These are phyloP conservation scores for Brassica carinata DNA, from an alignment of 345 rosid species.

Conservation along the genomic window DNA sequence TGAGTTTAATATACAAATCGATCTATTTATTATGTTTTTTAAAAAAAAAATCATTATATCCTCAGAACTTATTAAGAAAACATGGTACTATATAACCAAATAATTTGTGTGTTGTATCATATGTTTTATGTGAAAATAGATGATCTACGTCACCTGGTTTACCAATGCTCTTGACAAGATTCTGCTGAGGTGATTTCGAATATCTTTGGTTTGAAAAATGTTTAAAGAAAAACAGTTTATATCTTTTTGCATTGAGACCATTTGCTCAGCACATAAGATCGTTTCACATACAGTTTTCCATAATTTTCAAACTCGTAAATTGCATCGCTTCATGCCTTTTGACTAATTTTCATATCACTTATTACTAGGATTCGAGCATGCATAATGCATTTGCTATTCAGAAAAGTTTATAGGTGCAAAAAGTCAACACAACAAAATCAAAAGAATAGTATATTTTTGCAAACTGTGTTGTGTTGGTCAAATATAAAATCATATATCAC, in stretches of 20 bases:
- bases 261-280: too few species aligned
- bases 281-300: neutral
- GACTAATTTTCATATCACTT: neutral
- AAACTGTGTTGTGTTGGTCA: neutral
- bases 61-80: neutral
- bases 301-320: neutral
- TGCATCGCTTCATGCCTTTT: neutral
- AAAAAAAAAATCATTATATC: too few species aligned
- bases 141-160: neutral
- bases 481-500: neutral
- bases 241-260: too few species aligned
- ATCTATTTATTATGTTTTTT: neutral
- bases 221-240: neutral
- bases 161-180: neutral
- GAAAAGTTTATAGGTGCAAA: neutral
- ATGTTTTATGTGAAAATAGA: neutral
- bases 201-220: neutral
- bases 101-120: neutral
- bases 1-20: too few species aligned
- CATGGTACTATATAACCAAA: neutral
- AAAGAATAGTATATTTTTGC: constrained; percentile 18
- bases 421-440: constrained; percentile 17
- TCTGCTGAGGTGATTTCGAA: neutral
- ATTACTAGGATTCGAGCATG: neutral
- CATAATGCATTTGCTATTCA: neutral